These are phyloP conservation scores for Diaporthe sp. DNA, from an alignment of 2,329 filamentous ascomycete species.

Conservation along the genomic window DNA sequence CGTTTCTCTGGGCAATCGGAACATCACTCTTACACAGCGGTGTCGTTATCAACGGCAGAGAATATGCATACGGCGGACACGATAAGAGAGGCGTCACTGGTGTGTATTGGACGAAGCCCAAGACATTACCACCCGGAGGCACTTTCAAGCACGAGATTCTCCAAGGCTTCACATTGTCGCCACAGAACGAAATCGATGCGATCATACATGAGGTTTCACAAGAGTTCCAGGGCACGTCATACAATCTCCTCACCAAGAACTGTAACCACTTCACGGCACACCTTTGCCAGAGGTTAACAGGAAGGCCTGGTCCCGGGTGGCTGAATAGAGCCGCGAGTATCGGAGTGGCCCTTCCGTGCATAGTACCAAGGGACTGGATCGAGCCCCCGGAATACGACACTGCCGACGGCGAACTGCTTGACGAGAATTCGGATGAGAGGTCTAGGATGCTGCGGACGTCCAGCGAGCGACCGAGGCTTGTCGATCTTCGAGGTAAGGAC, in stretches of 20 bases:
- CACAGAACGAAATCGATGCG: slow-evolving; percentile 77
- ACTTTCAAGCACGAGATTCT: slow-evolving; percentile 82
- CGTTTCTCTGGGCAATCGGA: slow-evolving; percentile 82
- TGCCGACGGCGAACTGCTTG: slow-evolving; percentile 78
- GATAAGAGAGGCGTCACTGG: slow-evolving; percentile 79
- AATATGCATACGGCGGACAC: slow-evolving; percentile 91
- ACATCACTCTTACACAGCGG: slow-evolving; percentile 85
- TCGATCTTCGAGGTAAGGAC: slow-evolving; percentile 42
- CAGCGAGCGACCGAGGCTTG: slow-evolving; percentile 45
- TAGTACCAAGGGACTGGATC: slow-evolving; percentile 87
- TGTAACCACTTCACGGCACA: slow-evolving; percentile 91
- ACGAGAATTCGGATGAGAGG: slow-evolving; percentile 68
- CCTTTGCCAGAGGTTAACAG: slow-evolving; percentile 81
- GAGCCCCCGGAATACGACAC: slow-evolving; percentile 82
- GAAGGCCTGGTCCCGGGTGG: slow-evolving; percentile 79
- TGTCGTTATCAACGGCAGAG: slow-evolving; percentile 82
- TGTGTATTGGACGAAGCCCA: slow-evolving; percentile 86
- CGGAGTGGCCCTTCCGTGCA: slow-evolving; percentile 83
- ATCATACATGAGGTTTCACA: slow-evolving; percentile 79
- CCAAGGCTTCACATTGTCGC: slow-evolving; percentile 82
- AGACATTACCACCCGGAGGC: slow-evolving; percentile 80
- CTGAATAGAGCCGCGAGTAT: slow-evolving; percentile 88
- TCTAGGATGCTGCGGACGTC: slow-evolving; percentile 69
- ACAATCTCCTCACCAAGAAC: slow-evolving; percentile 87
- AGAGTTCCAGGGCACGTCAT: slow-evolving; percentile 80